Base-by-base conservation (phyloP, 2,329 filamentous ascomycete genomes). In the Trichoderma sp. region DNA sequence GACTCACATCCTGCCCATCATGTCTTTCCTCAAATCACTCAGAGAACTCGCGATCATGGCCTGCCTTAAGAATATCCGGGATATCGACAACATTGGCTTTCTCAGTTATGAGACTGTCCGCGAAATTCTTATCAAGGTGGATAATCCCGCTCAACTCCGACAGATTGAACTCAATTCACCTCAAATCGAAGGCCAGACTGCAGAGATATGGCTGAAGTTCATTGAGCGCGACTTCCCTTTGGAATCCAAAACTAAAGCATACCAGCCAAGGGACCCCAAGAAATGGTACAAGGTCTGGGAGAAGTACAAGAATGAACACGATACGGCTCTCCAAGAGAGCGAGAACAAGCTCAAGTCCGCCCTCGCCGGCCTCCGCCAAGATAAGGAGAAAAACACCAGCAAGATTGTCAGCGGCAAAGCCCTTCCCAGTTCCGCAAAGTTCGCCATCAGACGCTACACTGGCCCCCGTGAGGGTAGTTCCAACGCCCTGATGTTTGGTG, bases 281-380 rank as follows among this genome's bases (percentile, higher is more conserved):
- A 90, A 89, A 73, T 98, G 94, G 94, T 89, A 91, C 79, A 89
- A 91, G 70, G 86, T 97, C 15, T 98, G 97, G 82, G 84, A 86
- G 74, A 89, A 90, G 74, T 91, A 95, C 78, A 86, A 88, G 74
- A 84, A 84, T 56, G 84, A 91, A 73, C 87, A 90, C 47, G 83
- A 88, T 39, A 82, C 85, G 66, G 85, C 88, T 67, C 85, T 91
- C 8, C 84, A 88, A 64, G 87, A 87, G 73, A 90, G 91, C 74
- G 86, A 89, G 72, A 86, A 85, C 72, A 84, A 84, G 68, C 83
- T 94, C 71, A 87, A 84, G 76, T 84, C 84, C 61, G 86, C 87
- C 56, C 82, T 92, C 60, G 85, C 86, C 15, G 87, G 85, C 15
- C 84, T 92, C 73, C 85, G 87, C 76, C 83, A 88, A 72, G 83